phyloP scores from a whole-genome alignment of 257 asterid species.

The Solanum etuberosum region DNA sequence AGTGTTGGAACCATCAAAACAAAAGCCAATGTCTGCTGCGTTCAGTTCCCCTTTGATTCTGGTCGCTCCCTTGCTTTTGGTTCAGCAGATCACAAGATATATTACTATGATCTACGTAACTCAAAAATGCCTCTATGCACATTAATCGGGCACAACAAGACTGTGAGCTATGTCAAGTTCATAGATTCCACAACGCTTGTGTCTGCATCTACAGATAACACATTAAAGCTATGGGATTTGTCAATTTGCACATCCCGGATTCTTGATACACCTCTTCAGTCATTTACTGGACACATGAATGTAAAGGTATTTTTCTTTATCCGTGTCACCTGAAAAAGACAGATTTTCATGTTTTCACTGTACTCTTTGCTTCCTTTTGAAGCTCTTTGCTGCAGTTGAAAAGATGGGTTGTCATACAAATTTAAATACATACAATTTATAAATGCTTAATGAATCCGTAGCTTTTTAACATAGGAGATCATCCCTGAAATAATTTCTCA shows the following conservation, averaged over 20 bases:
- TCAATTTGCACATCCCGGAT: constrained; percentile 65
- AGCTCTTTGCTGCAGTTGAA: neutral
- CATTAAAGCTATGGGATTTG: constrained; percentile 96
- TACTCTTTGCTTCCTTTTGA: neutral
- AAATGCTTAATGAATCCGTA: neutral
- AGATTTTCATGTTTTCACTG: neutral
- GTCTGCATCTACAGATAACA: constrained; percentile 91
- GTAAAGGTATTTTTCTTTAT: constrained; percentile 48
- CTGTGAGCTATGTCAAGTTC: constrained; percentile 94
- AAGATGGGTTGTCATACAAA: neutral
- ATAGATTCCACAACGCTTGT: constrained; percentile 80
- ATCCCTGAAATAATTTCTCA: neutral
- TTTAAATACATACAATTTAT: neutral
- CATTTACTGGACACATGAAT: constrained; percentile 90
- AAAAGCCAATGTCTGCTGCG: constrained; percentile 97
- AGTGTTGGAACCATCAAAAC: constrained; percentile 80
- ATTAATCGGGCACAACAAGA: constrained; percentile 77
- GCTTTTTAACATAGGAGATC: neutral
- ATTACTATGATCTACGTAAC: constrained; percentile 91
- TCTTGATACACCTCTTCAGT: constrained; percentile 80
- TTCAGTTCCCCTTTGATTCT: constrained; percentile 80
- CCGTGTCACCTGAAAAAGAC: neutral
- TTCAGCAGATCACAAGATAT: constrained; percentile 90
- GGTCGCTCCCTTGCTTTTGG: constrained; percentile 91
- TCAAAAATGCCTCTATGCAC: constrained; percentile 79